Percentiles rank a stretch among this genome's conserved stretches.
Evolutionary conservation across 305 asterid genomes (phyloP).

Genomic region (Solanum aculeatissimum): DNA sequence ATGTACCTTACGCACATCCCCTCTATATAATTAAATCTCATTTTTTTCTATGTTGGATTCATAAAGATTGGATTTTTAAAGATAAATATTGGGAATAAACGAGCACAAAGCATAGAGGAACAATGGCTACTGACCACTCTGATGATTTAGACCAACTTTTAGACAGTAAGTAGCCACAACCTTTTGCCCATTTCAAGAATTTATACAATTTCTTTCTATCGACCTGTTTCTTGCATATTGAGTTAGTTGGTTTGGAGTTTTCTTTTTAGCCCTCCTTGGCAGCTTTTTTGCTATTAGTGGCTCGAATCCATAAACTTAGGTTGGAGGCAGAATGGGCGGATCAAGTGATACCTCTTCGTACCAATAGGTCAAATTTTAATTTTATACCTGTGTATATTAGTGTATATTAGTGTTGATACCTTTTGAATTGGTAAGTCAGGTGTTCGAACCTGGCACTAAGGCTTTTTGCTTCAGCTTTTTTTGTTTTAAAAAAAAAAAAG

Average conservation of each 20-base stretch:
- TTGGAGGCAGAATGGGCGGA: too few relatives aligned
- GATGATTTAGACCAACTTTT: constrained; percentile 92
- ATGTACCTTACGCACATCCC: neutral
- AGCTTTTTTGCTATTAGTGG: too few relatives aligned
- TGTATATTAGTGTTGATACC: too few relatives aligned
- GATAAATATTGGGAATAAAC: neutral
- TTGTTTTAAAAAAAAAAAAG: too few relatives aligned
- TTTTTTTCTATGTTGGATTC: neutral
- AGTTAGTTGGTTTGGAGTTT: neutral
- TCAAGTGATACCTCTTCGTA: too few relatives aligned
- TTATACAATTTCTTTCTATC: neutral
- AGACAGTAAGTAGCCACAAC: constrained; percentile 47
- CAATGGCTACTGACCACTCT: constrained; percentile 52
- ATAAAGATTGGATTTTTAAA: neutral
- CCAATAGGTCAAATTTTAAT: too few relatives aligned
- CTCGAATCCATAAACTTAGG: too few relatives aligned
- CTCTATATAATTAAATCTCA: neutral
- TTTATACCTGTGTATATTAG: too few relatives aligned
- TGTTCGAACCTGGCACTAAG: too few relatives aligned
- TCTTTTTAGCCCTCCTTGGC: too few relatives aligned
- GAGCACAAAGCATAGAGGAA: neutral
- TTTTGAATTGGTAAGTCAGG: too few relatives aligned
- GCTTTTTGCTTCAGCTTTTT: too few relatives aligned
- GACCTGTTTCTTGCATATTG: neutral
- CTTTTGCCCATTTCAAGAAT: neutral